A percentile compares a stretch with the other conserved stretches of the same genome.
Evolutionary conservation across 306 rosid genomes (phyloP).

Genomic region (Inga laurina): DNA sequence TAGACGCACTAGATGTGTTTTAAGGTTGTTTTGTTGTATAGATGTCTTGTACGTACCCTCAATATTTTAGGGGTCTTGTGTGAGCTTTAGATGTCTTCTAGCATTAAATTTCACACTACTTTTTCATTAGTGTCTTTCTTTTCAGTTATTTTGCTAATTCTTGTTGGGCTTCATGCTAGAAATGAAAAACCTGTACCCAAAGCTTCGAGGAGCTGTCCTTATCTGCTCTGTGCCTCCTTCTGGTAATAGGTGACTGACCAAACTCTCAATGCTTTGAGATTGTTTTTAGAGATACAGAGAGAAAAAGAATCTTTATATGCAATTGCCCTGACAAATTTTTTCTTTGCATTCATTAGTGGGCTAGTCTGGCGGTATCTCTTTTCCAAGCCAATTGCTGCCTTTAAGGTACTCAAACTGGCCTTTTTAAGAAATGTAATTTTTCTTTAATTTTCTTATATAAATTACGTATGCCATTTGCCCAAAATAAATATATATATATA

Average conservation of each 20-base stretch:
- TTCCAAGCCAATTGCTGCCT: constrained; percentile 83
- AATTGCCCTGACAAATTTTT: constrained; percentile 16
- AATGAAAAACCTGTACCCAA: constrained; percentile 47
- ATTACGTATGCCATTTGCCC: not conserved
- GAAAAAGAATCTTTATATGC: not conserved
- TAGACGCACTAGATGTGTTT: not conserved
- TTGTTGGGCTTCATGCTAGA: constrained; percentile 36
- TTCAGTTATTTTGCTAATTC: constrained; percentile 26
- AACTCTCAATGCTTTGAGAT: not conserved
- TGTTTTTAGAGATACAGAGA: constrained; percentile 1
- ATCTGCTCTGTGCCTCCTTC: constrained; percentile 95
- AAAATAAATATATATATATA: not conserved
- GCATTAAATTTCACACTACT: not conserved
- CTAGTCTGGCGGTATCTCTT: constrained; percentile 83
- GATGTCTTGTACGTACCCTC: not conserved
- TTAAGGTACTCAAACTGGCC: constrained; percentile 60
- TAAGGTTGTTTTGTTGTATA: not conserved
- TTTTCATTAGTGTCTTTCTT: not conserved
- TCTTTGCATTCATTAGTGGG: constrained; percentile 56
- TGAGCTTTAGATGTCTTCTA: not conserved
- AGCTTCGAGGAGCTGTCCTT: constrained; percentile 70
- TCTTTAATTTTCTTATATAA: constrained; percentile 21
- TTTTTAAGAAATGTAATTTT: constrained; percentile 24
- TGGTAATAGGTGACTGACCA: constrained; percentile 72
- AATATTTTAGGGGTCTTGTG: not conserved